Base-by-base conservation (phyloP, 2,329 filamentous ascomycete species). In the Stagonosporopsis rhizophila region DNA sequence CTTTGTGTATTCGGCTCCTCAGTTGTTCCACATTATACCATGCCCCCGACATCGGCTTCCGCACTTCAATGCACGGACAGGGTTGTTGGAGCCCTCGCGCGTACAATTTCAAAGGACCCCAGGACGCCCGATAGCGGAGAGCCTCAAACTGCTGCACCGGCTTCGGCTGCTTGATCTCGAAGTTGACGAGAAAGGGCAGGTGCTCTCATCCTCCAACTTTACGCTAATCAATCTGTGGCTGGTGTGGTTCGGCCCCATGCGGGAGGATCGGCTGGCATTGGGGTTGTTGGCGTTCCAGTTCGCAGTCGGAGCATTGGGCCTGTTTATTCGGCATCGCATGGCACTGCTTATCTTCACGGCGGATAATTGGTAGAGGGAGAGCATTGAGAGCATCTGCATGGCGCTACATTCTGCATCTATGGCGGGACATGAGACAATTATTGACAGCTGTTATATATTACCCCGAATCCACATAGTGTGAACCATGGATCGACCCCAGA, bases 181-280 rank as follows among this genome's bases (percentile, higher is more conserved):
- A 57, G 83, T 82, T 46, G 87, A 94, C 69, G 81, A 86, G 32
- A 78, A 88, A 51, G 91, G 90, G 8, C 79, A 82, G 63, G 89
- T 98, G 66, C 80, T 86, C 22, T 89, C 95, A 77, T 94, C 88
- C 19, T 92, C 87, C 62, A 99, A 99, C 76, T 84, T 99, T 61
- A 99, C 95, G 8, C 85, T 99, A 44, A 82, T 99, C 64, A 99
- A 99, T 74, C 83, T 99, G 52, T 99, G 94, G 94, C 81, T 99
- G 60, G 91, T 98, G 47, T 96, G 92, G 91, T 89, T 93, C 74
- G 95, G 95, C 0, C 93, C 95, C 2, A 85, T 96, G 82, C 85
- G 90, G 60, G 95, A 99, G 75, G 90, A 96, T 77, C 83, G 86
- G 41, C 82, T 99, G 50, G 91, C 92, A 23, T 80, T 87, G 71